phyloP scores from a whole-genome alignment of 2,329 filamentous ascomycete genomes.

The Sclerotinia nivalis region DNA sequence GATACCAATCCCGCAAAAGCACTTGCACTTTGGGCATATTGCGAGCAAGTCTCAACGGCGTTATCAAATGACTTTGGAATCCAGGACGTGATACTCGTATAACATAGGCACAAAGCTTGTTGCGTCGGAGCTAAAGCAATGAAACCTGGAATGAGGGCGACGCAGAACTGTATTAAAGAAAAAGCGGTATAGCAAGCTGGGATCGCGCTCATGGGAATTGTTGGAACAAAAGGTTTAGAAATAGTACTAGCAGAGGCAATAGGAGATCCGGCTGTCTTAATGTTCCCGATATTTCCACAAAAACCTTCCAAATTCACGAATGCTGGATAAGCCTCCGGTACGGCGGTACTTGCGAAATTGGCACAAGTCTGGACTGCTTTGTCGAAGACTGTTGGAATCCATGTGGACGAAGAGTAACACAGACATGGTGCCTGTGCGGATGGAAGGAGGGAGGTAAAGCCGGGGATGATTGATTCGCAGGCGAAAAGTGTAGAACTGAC shows the following conservation, averaged over 20 bases:
- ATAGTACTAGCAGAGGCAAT: neutral
- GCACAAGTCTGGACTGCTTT: slow-evolving; percentile 33
- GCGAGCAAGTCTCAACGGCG: neutral
- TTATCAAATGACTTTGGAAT: slow-evolving; percentile 18
- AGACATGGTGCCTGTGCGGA: slow-evolving; percentile 36
- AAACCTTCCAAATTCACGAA: slow-evolving; percentile 32
- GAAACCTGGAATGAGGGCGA: neutral
- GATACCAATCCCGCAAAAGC: neutral
- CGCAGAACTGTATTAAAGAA: slow-evolving; percentile 8
- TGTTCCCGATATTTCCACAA: slow-evolving; percentile 16
- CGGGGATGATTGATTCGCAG: slow-evolving; percentile 32
- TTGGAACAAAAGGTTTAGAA: neutral
- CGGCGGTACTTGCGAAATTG: slow-evolving; percentile 29
- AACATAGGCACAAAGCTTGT: slow-evolving; percentile 21
- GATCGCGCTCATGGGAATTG: neutral
- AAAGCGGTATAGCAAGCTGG: slow-evolving; percentile 6
- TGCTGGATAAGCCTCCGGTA: slow-evolving; percentile 25
- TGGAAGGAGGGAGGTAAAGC: slow-evolving; percentile 31
- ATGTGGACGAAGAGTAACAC: slow-evolving; percentile 35
- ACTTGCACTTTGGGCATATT: neutral
- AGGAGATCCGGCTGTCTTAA: neutral
- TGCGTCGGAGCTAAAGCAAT: neutral
- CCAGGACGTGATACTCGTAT: slow-evolving; percentile 17
- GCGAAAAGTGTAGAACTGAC: slow-evolving; percentile 32
- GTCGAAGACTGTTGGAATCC: slow-evolving; percentile 35